Evolutionary conservation across 345 rosid species (phyloP), one percentile per base, ranked within the genome.

Genomic region (Clausena lansium): DNA sequence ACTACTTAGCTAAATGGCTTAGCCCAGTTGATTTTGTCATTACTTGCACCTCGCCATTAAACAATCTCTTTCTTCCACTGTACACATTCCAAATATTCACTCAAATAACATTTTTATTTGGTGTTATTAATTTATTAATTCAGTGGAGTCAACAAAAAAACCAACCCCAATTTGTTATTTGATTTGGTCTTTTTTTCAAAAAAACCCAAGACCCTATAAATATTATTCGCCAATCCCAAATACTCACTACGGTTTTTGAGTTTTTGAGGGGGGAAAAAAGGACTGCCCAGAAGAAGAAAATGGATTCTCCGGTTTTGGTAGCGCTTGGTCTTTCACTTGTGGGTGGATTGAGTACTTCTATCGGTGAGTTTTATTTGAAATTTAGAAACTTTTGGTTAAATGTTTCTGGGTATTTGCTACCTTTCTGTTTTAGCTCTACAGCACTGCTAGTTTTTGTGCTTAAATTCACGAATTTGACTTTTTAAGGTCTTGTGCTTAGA

Each of bases 221-320:
- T 27, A 75, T 75, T 27, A 75, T 75, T 13, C n/a, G 0, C 54
- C 77, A 63, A 75, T 47, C 47, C 47, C 22, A 13, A 39, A 59
- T 32, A 30, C 60, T 41, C 30, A 22, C 6, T 22, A 25, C 28
- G 2, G 30, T 19, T 47, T 68, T 55, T 76, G 76, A 27, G 39
- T 54, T 73, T 74, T 76, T 36, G 52, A 32, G 78, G 27, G 77
- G 63, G 55, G 35, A 65, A 20, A 20, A 59, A 17, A 78, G 5
- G 50, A 33, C 50, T 1, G 4, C 7, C 4, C 1, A 54, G 4
- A 15, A 25, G 9, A n/a, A n/a, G 41, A 38, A 67, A 77, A 93
- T 95, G 99, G 98, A 87, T 77, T 94, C 97, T 59, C 98, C 89
- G 83, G 90, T 89, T 78, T 58, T 85, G 69, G 87, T 88, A 14